phyloP scores from a whole-genome alignment of 2,329 filamentous ascomycete genomes.

The Zalaria obscura region DNA sequence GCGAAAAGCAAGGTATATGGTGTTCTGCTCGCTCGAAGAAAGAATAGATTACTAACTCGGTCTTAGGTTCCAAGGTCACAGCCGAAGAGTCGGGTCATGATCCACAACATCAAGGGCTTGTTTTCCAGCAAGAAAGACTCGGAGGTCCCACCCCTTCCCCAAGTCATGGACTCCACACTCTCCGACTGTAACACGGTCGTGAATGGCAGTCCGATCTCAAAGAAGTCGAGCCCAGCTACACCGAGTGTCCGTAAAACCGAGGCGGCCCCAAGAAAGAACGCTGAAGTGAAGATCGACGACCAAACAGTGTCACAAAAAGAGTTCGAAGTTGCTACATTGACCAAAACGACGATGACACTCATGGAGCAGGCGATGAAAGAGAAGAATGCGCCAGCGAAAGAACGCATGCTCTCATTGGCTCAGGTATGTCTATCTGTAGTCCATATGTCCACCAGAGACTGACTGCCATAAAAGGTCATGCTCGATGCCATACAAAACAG shows the following conservation, averaged over 20 bases:
- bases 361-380: slow-evolving; percentile 3
- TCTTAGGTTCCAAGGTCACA: slow-evolving; percentile 7
- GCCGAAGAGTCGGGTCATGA: slow-evolving; percentile 13
- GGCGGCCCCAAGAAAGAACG: not conserved
- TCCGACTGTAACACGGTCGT: not conserved
- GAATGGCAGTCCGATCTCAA: not conserved
- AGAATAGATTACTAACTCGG: not conserved
- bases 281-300: not conserved
- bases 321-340: not conserved
- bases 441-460: too few relatives aligned
- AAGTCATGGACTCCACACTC: slow-evolving; percentile 1
- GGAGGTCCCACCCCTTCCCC: slow-evolving; percentile 3
- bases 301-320: not conserved
- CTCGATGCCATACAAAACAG: slow-evolving; percentile 12
- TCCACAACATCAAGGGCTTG: slow-evolving; percentile 16
- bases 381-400: slow-evolving; percentile 8
- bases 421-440: slow-evolving; percentile 2
- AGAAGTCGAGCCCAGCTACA: not conserved
- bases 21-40: not conserved
- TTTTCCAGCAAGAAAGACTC: slow-evolving; percentile 12
- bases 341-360: slow-evolving; percentile 1
- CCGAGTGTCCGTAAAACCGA: not conserved
- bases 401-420: slow-evolving; percentile 12
- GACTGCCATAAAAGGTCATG: slow-evolving; percentile 1
- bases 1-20: too few relatives aligned